Evolutionary conservation across 192 early-diverging fungal genomes (phyloP).

Genomic region (Chytriomyces sp.): DNA sequence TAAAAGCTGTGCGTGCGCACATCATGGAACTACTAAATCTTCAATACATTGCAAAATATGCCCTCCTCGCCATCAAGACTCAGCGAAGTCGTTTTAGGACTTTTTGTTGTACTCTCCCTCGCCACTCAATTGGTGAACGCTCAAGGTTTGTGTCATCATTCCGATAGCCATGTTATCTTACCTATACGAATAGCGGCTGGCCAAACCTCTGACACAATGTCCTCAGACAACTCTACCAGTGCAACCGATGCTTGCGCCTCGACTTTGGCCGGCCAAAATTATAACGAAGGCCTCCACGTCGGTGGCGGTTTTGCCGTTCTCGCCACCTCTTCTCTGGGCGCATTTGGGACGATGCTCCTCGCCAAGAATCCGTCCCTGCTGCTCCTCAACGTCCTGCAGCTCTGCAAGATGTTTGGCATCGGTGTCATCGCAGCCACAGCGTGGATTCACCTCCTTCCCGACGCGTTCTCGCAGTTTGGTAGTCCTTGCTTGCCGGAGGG

Average conservation of each 20-base stretch:
- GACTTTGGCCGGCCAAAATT: neutral
- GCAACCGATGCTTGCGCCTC: neutral
- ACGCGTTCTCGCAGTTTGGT: slow-evolving; percentile 28
- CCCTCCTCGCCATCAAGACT: no score
- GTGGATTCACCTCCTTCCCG: slow-evolving; percentile 49
- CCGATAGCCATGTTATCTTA: no score
- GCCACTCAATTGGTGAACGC: no score
- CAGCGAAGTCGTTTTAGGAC: no score
- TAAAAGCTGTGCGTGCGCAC: no score
- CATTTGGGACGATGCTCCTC: slow-evolving; percentile 7
- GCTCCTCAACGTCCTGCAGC: neutral
- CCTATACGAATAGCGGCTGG: no score
- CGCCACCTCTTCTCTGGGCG: slow-evolving; percentile 17
- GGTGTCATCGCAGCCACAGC: slow-evolving; percentile 53
- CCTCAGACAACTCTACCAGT: slow-evolving; percentile 6
- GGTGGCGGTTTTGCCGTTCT: slow-evolving; percentile 28
- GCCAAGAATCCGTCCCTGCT: neutral
- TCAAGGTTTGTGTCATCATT: no score
- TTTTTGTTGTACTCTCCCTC: no score
- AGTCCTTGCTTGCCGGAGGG: slow-evolving; percentile 11
- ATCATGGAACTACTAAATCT: no score
- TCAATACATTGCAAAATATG: no score
- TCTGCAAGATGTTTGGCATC: slow-evolving; percentile 54
- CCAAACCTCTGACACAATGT: neutral
- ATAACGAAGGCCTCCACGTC: slow-evolving; percentile 25